These are phyloP conservation scores for Hypericum androsaemum DNA, from an alignment of 345 rosid genomes.

Conservation along the genomic window DNA sequence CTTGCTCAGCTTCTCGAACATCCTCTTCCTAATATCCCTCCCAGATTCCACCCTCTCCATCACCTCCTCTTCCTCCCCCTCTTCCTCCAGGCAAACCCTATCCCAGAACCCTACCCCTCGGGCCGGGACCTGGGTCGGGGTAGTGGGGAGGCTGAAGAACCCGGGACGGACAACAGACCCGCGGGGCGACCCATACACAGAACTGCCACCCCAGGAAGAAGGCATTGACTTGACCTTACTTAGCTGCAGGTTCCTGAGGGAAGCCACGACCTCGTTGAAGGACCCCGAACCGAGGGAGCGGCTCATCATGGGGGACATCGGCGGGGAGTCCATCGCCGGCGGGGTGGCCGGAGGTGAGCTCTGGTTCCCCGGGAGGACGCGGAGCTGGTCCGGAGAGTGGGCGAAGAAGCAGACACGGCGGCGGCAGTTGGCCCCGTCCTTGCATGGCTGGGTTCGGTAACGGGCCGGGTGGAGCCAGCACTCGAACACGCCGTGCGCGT, in stretches of 20 bases:
- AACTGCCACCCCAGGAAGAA: slow-evolving; percentile 25
- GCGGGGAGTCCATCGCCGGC: slow-evolving; percentile 32
- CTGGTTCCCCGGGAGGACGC: slow-evolving; percentile 12
- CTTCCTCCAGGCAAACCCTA: slow-evolving; percentile 21
- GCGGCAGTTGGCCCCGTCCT: slow-evolving; percentile 57
- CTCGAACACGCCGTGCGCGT: slow-evolving; percentile 72
- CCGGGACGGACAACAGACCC: slow-evolving; percentile 24
- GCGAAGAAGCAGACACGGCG: slow-evolving; percentile 80
- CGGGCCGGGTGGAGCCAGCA: slow-evolving; percentile 88
- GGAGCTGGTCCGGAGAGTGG: slow-evolving; percentile 72
- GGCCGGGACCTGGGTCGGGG: slow-evolving; percentile 16
- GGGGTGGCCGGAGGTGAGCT: slow-evolving; percentile 27
- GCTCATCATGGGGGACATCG: slow-evolving; percentile 31
- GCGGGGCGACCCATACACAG: slow-evolving; percentile 27
- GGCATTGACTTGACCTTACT: slow-evolving; percentile 20
- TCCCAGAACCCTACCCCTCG: slow-evolving; percentile 31
- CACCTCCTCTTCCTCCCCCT: slow-evolving; percentile 33
- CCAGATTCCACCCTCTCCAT: slow-evolving; percentile 72
- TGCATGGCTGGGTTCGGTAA: slow-evolving; percentile 78
- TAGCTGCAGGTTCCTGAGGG: slow-evolving; percentile 36
- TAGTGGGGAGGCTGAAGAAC: slow-evolving; percentile 23
- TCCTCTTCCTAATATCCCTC: slow-evolving; percentile 40
- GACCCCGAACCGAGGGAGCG: slow-evolving; percentile 14
- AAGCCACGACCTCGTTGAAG: slow-evolving; percentile 27
- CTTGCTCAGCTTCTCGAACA: slow-evolving; percentile 41